These are phyloP conservation scores for Fraxinus albicans DNA, from an alignment of 305 asterid species.

Conservation along the genomic window DNA sequence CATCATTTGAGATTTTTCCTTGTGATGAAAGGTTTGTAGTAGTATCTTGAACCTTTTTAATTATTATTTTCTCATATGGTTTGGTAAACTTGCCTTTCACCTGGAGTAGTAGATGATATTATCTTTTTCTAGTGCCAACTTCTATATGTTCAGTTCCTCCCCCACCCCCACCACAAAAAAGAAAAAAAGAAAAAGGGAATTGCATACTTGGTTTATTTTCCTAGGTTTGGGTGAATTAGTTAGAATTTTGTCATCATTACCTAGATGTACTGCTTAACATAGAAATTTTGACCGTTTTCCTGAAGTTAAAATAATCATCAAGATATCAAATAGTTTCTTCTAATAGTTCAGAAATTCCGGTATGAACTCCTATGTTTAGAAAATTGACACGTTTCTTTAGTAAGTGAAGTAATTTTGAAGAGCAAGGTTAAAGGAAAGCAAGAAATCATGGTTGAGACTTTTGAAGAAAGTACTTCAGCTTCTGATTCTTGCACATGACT, in stretches of 20 bases:
- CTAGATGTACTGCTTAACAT: neutral
- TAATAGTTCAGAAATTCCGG: neutral
- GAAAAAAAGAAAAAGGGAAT: conserved; percentile 7
- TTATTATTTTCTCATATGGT: neutral
- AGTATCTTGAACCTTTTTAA: conserved; percentile 20
- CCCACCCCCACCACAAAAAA: neutral
- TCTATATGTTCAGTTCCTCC: neutral
- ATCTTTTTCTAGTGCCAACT: neutral
- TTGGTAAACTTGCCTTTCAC: neutral
- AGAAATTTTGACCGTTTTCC: conserved; percentile 8
- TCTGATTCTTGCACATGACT: conserved; percentile 8
- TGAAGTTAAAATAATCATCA: neutral
- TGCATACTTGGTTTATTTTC: conserved; percentile 4
- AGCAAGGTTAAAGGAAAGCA: neutral
- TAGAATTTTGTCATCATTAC: neutral
- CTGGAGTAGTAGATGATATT: neutral
- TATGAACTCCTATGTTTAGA: neutral
- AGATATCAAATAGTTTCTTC: neutral
- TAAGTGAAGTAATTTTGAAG: neutral
- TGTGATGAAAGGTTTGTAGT: conserved; percentile 68
- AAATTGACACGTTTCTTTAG: neutral
- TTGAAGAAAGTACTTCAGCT: neutral
- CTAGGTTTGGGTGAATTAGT: conserved; percentile 7
- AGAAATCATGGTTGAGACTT: neutral
- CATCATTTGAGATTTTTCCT: conserved; percentile 57